Percentiles rank a stretch among this genome's conserved stretches.
phyloP scores from a whole-genome alignment of 768 basidiomycete species.

The Mycena filopes region DNA sequence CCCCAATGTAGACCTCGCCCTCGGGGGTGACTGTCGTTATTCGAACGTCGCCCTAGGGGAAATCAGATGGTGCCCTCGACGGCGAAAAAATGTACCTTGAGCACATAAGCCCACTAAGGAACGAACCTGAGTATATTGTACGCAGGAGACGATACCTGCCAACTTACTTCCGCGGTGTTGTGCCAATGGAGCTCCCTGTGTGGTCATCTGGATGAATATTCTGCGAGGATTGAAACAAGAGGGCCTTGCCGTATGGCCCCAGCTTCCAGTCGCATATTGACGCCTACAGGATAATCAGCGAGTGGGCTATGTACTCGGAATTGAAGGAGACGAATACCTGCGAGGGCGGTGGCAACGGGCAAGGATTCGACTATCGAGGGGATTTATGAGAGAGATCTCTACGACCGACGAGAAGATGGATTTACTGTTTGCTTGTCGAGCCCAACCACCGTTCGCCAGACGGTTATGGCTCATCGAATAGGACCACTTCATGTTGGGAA shows the following conservation, averaged over 20 bases:
- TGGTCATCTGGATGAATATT: background rate
- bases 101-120: slow-evolving; percentile 62
- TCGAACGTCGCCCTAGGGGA: slow-evolving; percentile 52
- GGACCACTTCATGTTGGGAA: slow-evolving; percentile 74
- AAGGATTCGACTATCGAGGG: background rate
- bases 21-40: slow-evolving; percentile 64
- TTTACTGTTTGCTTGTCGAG: slow-evolving; percentile 68
- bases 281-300: slow-evolving; percentile 23
- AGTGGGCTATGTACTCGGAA: background rate
- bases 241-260: slow-evolving; percentile 52
- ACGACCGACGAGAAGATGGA: background rate
- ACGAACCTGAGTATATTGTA: slow-evolving; percentile 29
- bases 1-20: slow-evolving; percentile 62
- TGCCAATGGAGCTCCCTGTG: slow-evolving; percentile 52
- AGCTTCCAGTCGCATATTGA: slow-evolving; percentile 36
- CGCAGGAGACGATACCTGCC: slow-evolving; percentile 36
- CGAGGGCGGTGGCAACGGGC: slow-evolving; percentile 1
- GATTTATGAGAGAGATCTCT: background rate
- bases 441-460: slow-evolving; percentile 72
- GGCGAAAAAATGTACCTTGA: slow-evolving; percentile 45
- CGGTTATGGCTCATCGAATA: slow-evolving; percentile 71
- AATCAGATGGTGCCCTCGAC: no score
- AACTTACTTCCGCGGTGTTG: slow-evolving; percentile 41
- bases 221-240: no score
- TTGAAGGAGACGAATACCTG: background rate